phyloP scores from a whole-genome alignment of 352 stramenopile species.

The Globisporangium iwayamae region DNA sequence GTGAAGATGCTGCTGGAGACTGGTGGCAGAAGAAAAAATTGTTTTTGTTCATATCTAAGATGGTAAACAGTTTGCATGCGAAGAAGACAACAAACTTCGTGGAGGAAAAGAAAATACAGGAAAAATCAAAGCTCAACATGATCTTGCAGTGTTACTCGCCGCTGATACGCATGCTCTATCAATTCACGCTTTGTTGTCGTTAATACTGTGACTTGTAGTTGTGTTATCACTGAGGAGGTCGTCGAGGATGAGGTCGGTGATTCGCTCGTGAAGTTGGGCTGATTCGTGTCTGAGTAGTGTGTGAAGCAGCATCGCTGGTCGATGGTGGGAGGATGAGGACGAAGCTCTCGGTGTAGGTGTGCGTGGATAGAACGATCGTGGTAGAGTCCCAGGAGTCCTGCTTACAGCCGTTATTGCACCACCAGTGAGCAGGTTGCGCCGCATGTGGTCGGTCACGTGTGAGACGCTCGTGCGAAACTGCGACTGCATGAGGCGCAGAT shows the following conservation, averaged over 20 bases:
- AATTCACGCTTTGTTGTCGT: no score
- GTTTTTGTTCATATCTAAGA: conserved; percentile 18
- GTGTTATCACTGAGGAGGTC: conserved; percentile 25
- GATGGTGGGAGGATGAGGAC: not conserved
- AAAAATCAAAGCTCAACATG: not conserved
- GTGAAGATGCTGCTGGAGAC: not conserved
- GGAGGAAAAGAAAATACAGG: not conserved
- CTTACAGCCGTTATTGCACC: not conserved
- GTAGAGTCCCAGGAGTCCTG: not conserved
- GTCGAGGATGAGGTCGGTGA: conserved; percentile 30
- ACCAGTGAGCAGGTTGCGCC: not conserved
- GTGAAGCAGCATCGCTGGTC: not conserved
- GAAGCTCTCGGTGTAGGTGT: conserved; percentile 23
- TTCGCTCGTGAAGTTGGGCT: conserved; percentile 29
- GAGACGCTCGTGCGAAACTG: conserved; percentile 6
- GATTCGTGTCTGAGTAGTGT: conserved; percentile 24
- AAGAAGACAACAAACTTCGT: not conserved
- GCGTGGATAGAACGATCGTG: conserved; percentile 12
- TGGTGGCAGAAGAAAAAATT: not conserved
- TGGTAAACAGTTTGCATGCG: conserved; percentile 1
- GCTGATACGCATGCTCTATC: no score
- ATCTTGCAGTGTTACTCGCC: no score
- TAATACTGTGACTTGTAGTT: not conserved
- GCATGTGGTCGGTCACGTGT: conserved; percentile 10
- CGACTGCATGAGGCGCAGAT: conserved; percentile 27